Conservation (phyloP, 1,284 basidiomycete species). For the Mycena sp. region DNA sequence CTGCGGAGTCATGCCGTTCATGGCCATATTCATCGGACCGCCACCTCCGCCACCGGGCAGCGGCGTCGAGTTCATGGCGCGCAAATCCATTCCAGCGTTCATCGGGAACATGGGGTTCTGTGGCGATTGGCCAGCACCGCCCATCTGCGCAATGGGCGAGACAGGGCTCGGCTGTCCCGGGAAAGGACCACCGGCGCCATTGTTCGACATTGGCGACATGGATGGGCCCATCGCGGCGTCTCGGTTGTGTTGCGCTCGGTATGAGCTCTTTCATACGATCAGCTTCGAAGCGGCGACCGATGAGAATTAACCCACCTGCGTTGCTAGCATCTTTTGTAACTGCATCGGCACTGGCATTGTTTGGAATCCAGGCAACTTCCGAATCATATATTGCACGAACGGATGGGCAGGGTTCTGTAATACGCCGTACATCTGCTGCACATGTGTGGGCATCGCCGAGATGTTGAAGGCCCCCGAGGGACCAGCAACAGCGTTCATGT, state of each 20-base stretch:
- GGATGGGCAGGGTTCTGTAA: conserved; percentile 60
- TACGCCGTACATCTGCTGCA: conserved; percentile 57
- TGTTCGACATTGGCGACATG: background rate
- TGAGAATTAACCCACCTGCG: conserved; percentile 55
- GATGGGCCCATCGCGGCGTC: conserved; percentile 10
- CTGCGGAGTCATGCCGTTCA: conserved; percentile 22
- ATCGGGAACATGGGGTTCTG: conserved; percentile 25
- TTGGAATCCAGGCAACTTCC: conserved; percentile 63
- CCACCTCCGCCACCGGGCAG: conserved; percentile 11
- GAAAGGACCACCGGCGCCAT: conserved; percentile 29
- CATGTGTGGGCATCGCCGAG: conserved; percentile 41
- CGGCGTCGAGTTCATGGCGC: conserved; percentile 30
- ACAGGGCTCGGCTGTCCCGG: conserved; percentile 36
- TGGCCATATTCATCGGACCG: conserved; percentile 14
- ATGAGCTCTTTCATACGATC: too few species aligned
- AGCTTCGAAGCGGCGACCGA: background rate
- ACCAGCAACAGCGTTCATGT: conserved; percentile 36
- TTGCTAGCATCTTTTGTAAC: conserved; percentile 62
- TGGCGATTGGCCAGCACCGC: conserved; percentile 12
- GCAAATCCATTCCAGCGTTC: conserved; percentile 25
- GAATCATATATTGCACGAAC: conserved; percentile 62
- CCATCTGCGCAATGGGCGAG: conserved; percentile 31
- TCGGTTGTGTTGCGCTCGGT: background rate
- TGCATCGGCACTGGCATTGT: conserved; percentile 61
- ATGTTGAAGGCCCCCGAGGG: conserved; percentile 31